Evolutionary conservation across 768 basidiomycete species (phyloP).

Genomic region (Suillus tomentosus): DNA sequence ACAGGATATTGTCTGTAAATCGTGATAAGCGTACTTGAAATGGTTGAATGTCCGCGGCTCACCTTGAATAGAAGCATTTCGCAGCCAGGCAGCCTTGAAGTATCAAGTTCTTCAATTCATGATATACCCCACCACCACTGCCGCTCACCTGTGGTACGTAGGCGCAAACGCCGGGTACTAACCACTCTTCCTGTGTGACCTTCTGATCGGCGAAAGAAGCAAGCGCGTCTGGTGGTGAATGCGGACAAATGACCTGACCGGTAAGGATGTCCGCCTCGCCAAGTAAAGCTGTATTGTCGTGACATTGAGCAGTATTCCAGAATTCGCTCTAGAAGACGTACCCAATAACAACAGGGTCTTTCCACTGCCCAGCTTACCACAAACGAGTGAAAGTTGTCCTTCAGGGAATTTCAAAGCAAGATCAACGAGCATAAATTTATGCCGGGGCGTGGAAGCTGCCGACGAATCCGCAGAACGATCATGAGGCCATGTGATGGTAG

Average conservation of each 20-base stretch:
- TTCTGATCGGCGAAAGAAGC: slow-evolving; percentile 52
- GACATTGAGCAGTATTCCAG: slow-evolving; percentile 15
- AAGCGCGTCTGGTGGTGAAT: slow-evolving; percentile 79
- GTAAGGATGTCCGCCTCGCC: slow-evolving; percentile 86
- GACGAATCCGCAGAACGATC: slow-evolving; percentile 64
- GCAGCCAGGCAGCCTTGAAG: slow-evolving; percentile 62
- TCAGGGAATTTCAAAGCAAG: slow-evolving; percentile 75
- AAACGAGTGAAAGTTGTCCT: slow-evolving; percentile 80
- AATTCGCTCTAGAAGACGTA: slow-evolving; percentile 20
- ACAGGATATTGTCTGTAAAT: slow-evolving; percentile 67
- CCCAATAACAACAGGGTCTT: slow-evolving; percentile 84
- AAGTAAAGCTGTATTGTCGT: slow-evolving; percentile 56
- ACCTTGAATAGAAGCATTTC: slow-evolving; percentile 69
- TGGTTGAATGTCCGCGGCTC: not conserved
- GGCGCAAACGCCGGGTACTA: slow-evolving; percentile 76
- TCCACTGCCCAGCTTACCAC: slow-evolving; percentile 88
- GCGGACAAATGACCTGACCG: slow-evolving; percentile 81
- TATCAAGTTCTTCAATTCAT: slow-evolving; percentile 34
- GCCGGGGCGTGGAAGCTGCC: slow-evolving; percentile 67
- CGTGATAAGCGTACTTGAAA: not conserved
- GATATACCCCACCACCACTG: slow-evolving; percentile 33
- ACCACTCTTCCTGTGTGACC: slow-evolving; percentile 64
- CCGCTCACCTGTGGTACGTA: slow-evolving; percentile 76
- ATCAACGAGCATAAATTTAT: slow-evolving; percentile 79
- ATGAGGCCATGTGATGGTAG: slow-evolving; percentile 90